Evolutionary conservation across 805 yeast species (phyloP).

Genomic region (Candida verbasci): DNA sequence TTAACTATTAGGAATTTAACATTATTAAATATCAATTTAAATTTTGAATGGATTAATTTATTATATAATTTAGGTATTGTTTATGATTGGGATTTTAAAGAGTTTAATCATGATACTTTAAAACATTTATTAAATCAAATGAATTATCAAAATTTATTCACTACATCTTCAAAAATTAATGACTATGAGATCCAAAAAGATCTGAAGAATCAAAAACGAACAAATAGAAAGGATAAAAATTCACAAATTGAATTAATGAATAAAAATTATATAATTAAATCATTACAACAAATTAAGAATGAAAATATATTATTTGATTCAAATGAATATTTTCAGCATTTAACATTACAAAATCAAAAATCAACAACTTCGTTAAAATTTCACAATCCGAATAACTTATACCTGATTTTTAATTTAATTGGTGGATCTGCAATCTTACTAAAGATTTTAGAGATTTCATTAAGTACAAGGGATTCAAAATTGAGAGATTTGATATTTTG

Average conservation of each 20-base stretch:
- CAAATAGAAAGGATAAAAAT: not conserved
- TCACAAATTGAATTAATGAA: not conserved
- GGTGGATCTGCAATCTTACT: conserved; percentile 52
- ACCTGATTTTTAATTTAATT: conserved; percentile 34
- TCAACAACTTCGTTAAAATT: conserved; percentile 5
- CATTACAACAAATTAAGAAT: conserved; percentile 13
- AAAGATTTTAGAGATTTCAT: conserved; percentile 41
- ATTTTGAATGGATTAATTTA: conserved; percentile 49
- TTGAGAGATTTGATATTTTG: conserved; percentile 22
- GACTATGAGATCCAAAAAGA: conserved; percentile 16
- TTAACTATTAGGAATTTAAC: conserved; percentile 34
- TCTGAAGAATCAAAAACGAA: conserved; percentile 1
- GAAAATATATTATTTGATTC: conserved; percentile 19
- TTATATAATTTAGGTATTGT: conserved; percentile 44
- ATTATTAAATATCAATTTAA: conserved; percentile 31
- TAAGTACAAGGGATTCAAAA: conserved; percentile 13
- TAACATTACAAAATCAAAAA: conserved; percentile 6
- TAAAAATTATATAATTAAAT: conserved; percentile 11
- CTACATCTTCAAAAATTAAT: conserved; percentile 28
- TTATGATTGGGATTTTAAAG: conserved; percentile 44
- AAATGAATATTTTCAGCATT: conserved; percentile 10
- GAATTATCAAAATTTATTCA: conserved; percentile 30
- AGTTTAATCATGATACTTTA: conserved; percentile 28
- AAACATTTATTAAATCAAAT: conserved; percentile 39
- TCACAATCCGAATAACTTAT: conserved; percentile 24